phyloP scores from a whole-genome alignment of 148 eudicot species.

The Diospyros lotus region DNA sequence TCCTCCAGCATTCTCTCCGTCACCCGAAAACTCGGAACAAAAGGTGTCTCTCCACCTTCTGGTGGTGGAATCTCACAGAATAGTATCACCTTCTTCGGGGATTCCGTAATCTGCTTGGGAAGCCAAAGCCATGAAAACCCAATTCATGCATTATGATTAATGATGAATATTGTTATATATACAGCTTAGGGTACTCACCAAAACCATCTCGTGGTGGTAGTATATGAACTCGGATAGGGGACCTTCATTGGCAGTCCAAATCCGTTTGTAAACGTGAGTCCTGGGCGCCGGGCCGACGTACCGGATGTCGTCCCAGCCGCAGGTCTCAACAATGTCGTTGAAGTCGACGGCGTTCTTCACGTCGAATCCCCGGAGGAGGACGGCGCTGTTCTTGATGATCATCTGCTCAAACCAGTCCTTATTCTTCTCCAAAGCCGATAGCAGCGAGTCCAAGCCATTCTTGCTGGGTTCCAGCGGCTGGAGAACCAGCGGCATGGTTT shows the following conservation, averaged over 20 bases:
- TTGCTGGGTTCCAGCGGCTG: constrained; percentile 22
- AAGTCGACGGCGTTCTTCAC: constrained; percentile 35
- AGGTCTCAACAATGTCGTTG: constrained; percentile 35
- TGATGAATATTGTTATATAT: background rate
- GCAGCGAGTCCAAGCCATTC: constrained; percentile 18
- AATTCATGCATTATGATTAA: background rate
- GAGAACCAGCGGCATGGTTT: constrained; percentile 41
- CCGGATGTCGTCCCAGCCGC: constrained; percentile 38
- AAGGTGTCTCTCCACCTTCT: constrained; percentile 46
- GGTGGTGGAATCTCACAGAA: constrained; percentile 47
- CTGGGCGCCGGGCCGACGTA: constrained; percentile 48
- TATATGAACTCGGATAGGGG: constrained; percentile 37
- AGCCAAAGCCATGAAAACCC: background rate
- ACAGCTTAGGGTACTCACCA: constrained; percentile 21
- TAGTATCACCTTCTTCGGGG: constrained; percentile 40
- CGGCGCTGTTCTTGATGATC: constrained; percentile 42
- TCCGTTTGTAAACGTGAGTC: constrained; percentile 33
- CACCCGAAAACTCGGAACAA: constrained; percentile 43
- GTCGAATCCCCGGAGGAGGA: constrained; percentile 37
- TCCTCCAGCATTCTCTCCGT: constrained; percentile 40
- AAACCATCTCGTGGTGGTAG: constrained; percentile 56
- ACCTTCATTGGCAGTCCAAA: constrained; percentile 53
- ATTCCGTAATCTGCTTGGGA: constrained; percentile 26
- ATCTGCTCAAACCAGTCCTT: constrained; percentile 45
- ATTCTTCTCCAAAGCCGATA: constrained; percentile 25